phyloP scores from a whole-genome alignment of 108 stramenopile genomes.

The Licmophora abbreviata region DNA sequence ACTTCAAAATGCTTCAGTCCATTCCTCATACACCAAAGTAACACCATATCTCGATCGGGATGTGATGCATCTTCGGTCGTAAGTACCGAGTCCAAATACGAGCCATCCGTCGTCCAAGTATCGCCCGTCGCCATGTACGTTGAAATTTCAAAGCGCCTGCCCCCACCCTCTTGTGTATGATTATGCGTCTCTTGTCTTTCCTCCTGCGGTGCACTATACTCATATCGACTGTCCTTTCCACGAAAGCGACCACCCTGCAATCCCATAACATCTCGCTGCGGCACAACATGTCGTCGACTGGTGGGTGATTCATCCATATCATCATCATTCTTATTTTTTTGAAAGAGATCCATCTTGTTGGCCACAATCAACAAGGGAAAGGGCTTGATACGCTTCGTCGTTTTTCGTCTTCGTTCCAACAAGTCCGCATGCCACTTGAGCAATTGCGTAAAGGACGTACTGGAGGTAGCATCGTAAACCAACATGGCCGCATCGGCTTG shows the following conservation, averaged over 20 bases:
- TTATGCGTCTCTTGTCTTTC: conserved; percentile 6
- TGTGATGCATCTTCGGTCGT: conserved; percentile 55
- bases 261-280: conserved; percentile 58
- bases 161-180: background rate
- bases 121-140: conserved; percentile 32
- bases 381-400: conserved; percentile 9
- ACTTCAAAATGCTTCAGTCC: conserved; percentile 66
- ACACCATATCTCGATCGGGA: conserved; percentile 62
- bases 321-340: background rate
- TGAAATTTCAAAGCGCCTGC: conserved; percentile 22
- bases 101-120: conserved; percentile 38
- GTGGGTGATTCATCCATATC: background rate
- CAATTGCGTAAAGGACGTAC: conserved; percentile 64
- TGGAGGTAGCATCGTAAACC: conserved; percentile 71
- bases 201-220: conserved; percentile 29
- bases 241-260: conserved; percentile 25
- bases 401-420: conserved; percentile 24
- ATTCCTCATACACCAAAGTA: conserved; percentile 73
- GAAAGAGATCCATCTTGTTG: conserved; percentile 68
- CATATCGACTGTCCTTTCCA: conserved; percentile 63
- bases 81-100: conserved; percentile 60
- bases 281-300: conserved; percentile 7
- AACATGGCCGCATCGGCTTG: conserved; percentile 62
- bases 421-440: conserved; percentile 68
- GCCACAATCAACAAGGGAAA: conserved; percentile 73